These are phyloP conservation scores for Cercospora sesami DNA, from an alignment of 2,329 filamentous ascomycete species.

Conservation along the genomic window DNA sequence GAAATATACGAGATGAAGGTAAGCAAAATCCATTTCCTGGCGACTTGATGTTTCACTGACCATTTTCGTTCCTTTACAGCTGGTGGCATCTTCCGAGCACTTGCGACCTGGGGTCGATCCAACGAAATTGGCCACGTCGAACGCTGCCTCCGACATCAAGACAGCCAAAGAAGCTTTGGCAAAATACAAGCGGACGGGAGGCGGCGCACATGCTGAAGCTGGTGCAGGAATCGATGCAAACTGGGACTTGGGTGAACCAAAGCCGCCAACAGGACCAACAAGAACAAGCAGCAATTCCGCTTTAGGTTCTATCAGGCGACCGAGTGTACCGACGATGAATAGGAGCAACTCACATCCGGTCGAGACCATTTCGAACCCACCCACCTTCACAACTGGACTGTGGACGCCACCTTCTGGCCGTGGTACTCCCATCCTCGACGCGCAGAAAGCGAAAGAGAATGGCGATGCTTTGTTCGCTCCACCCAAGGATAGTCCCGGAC, in stretches of 20 bases:
- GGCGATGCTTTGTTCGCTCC: constrained; percentile 17
- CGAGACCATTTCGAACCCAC: constrained; percentile 37
- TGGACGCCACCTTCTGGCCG: constrained; percentile 41
- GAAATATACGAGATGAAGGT: constrained; percentile 69
- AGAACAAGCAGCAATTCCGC: constrained; percentile 27
- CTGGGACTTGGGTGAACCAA: constrained; percentile 26
- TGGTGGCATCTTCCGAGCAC: constrained; percentile 75
- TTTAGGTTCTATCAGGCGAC: constrained; percentile 30
- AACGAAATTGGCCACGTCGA: constrained; percentile 25
- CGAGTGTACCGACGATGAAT: constrained; percentile 17
- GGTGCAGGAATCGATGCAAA: constrained; percentile 23
- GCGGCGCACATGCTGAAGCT: constrained; percentile 19
- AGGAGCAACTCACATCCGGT: constrained; percentile 35
- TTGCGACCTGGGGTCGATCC: constrained; percentile 56
- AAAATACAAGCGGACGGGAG: constrained; percentile 26
- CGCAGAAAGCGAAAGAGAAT: constrained; percentile 29
- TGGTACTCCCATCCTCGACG: constrained; percentile 27
- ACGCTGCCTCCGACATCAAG: constrained; percentile 18
- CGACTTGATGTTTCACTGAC: not conserved
- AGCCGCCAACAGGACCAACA: constrained; percentile 26
- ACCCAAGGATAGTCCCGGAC: constrained; percentile 18
- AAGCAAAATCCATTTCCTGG: not conserved
- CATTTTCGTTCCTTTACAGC: constrained; percentile 16
- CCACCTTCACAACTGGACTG: constrained; percentile 34
- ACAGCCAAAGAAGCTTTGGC: constrained; percentile 24